A percentile compares a stretch with the other conserved stretches of the same genome.
phyloP scores from a whole-genome alignment of 176 grass and related monocot species.

The Hyparrhenia diplandra region DNA sequence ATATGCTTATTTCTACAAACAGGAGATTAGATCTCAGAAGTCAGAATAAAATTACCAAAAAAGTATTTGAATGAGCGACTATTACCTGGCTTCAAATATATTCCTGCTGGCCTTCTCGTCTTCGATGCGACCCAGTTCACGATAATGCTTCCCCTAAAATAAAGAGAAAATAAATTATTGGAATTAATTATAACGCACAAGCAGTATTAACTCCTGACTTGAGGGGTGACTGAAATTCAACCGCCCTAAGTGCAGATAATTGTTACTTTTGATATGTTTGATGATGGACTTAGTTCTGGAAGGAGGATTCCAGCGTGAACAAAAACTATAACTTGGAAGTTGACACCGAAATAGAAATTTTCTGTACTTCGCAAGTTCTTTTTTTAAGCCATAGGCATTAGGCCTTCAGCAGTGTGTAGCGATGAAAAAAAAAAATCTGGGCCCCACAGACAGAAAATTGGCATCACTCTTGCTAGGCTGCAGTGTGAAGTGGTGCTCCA shows the following conservation, averaged over 20 bases:
- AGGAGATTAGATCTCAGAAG: slow-evolving; percentile 21
- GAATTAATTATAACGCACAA: too few relatives aligned
- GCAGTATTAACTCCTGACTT: too few relatives aligned
- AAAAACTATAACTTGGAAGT: not conserved
- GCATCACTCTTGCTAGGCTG: too few relatives aligned
- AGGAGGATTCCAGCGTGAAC: not conserved
- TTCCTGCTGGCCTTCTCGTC: slow-evolving; percentile 74
- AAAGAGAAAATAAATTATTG: not conserved
- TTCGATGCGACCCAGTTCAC: slow-evolving; percentile 59
- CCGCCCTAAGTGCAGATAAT: not conserved
- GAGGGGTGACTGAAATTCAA: not conserved
- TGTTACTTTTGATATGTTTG: not conserved
- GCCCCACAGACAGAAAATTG: too few relatives aligned
- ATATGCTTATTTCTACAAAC: slow-evolving; percentile 81
- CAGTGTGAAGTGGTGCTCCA: too few relatives aligned
- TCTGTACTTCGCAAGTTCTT: not conserved
- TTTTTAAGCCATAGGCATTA: not conserved
- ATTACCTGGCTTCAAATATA: slow-evolving; percentile 85
- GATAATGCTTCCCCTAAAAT: slow-evolving; percentile 82
- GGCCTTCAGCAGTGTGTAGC: too few relatives aligned
- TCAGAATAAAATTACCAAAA: slow-evolving; percentile 10
- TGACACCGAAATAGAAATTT: not conserved
- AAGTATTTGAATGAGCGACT: not conserved
- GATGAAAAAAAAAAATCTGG: too few relatives aligned
- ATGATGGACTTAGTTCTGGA: not conserved